These are phyloP conservation scores for Chlamydomonas reinhardtii DNA, from an alignment of 163 green algal species.

Conservation along the genomic window DNA sequence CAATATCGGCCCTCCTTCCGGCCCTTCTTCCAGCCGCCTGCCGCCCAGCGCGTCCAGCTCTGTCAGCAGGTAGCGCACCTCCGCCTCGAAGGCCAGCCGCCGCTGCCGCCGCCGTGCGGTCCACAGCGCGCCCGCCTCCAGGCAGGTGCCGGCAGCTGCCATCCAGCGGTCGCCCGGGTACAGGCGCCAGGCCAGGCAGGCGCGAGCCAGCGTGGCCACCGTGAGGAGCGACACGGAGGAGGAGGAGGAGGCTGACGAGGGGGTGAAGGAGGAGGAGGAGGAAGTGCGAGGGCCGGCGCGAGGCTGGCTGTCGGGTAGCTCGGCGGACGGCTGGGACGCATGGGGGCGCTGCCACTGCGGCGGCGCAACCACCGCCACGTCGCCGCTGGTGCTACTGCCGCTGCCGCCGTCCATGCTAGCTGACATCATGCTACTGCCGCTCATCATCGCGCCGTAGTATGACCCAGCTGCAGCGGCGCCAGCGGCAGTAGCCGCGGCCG, in stretches of 20 bases:
- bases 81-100: not conserved
- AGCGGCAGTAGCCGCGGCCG: too few species aligned
- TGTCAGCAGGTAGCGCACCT: conserved; percentile 2
- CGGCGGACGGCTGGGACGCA: too few species aligned
- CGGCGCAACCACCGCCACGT: too few species aligned
- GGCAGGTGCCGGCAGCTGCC: not conserved
- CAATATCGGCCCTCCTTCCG: not conserved
- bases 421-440: not conserved
- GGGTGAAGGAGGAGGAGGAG: too few species aligned
- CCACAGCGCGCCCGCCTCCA: not conserved
- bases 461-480: too few species aligned
- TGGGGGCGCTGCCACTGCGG: too few species aligned
- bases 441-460: too few species aligned
- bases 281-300: too few species aligned
- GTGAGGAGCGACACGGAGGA: conserved; percentile 9
- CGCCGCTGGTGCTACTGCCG: not conserved
- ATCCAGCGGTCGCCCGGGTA: conserved; percentile 14
- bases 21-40: not conserved
- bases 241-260: too few species aligned
- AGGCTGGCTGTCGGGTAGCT: too few species aligned
- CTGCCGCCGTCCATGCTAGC: not conserved
- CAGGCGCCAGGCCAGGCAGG: conserved; percentile 14
- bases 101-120: not conserved
- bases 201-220: conserved; percentile 11
- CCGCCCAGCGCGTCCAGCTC: not conserved